A percentile compares a stretch with the other conserved stretches of the same genome.
phyloP scores from a whole-genome alignment of 805 yeast genomes.

The Starmerella geochares region DNA sequence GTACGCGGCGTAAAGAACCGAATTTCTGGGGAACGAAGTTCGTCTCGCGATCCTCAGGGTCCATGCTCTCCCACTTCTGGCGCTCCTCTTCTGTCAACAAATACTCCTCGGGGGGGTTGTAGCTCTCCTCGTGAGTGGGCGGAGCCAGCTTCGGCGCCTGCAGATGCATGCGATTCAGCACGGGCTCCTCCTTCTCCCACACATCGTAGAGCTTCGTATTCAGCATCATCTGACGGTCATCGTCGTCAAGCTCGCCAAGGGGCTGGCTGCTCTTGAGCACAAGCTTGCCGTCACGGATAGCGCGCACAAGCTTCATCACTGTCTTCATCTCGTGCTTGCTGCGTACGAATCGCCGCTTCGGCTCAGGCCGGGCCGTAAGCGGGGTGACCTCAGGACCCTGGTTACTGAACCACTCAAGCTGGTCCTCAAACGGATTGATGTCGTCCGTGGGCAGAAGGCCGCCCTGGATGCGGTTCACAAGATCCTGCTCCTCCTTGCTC shows the following conservation, averaged over 20 bases:
- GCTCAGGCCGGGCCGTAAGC: conserved; percentile 86
- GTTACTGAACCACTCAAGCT: conserved; percentile 90
- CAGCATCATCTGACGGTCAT: conserved; percentile 37
- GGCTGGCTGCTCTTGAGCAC: conserved; percentile 58
- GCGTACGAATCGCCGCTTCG: conserved; percentile 92
- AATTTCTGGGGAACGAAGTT: conserved; percentile 76
- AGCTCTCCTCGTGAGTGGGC: conserved; percentile 92
- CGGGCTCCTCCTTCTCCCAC: conserved; percentile 64
- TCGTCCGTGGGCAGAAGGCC: conserved; percentile 74
- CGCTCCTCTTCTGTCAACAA: conserved; percentile 68
- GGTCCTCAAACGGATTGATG: conserved; percentile 83
- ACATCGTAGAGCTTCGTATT: conserved; percentile 46
- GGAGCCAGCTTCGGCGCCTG: conserved; percentile 94
- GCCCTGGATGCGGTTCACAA: conserved; percentile 73
- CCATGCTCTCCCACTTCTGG: conserved; percentile 56
- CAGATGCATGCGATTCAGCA: conserved; percentile 65
- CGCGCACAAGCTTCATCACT: conserved; percentile 90
- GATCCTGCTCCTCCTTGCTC: conserved; percentile 76
- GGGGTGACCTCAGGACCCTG: conserved; percentile 67
- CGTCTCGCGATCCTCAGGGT: conserved; percentile 66
- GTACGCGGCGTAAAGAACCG: conserved; percentile 76
- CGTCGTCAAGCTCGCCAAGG: conserved; percentile 39
- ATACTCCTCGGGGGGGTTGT: conserved; percentile 96
- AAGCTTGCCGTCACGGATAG: conserved; percentile 92
- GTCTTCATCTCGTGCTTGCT: conserved; percentile 94